Evolutionary conservation across 1,284 basidiomycete genomes (phyloP).

Genomic region (Xerocomus cyaneibrunnescens): DNA sequence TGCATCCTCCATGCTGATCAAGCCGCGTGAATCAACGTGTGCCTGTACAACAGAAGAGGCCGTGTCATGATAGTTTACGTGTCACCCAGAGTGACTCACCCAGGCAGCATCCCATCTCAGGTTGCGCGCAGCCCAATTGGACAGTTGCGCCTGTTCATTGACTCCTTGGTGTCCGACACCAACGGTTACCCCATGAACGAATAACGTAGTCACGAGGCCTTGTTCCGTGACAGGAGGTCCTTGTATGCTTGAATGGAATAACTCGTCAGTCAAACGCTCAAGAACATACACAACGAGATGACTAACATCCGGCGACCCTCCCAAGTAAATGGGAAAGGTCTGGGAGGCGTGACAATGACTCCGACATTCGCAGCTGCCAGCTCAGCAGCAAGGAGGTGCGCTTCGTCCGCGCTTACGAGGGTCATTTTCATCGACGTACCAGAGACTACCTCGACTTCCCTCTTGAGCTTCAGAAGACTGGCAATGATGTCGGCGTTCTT

Average conservation of each 20-base stretch:
- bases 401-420: constrained; percentile 71
- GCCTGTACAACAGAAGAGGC: constrained; percentile 14
- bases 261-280: constrained; percentile 13
- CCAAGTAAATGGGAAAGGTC: constrained; percentile 62
- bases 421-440: constrained; percentile 50
- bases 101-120: constrained; percentile 52
- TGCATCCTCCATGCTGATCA: constrained; percentile 27
- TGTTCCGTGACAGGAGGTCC: constrained; percentile 74
- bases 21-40: constrained; percentile 19
- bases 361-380: constrained; percentile 71
- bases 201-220: constrained; percentile 62
- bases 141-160: constrained; percentile 8
- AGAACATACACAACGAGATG: neutral
- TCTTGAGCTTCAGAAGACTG: constrained; percentile 72
- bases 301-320: constrained; percentile 51
- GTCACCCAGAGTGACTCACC: constrained; percentile 12
- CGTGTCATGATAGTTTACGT: neutral
- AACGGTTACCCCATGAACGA: constrained; percentile 69
- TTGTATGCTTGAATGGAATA: constrained; percentile 42
- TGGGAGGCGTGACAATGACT: constrained; percentile 63
- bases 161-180: constrained; percentile 57
- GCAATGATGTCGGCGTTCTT: constrained; percentile 77
- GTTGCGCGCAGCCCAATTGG: constrained; percentile 56
- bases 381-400: constrained; percentile 73
- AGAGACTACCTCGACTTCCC: constrained; percentile 56